Evolutionary conservation across 768 basidiomycete genomes (phyloP).

Genomic region (Pisolithus albus): DNA sequence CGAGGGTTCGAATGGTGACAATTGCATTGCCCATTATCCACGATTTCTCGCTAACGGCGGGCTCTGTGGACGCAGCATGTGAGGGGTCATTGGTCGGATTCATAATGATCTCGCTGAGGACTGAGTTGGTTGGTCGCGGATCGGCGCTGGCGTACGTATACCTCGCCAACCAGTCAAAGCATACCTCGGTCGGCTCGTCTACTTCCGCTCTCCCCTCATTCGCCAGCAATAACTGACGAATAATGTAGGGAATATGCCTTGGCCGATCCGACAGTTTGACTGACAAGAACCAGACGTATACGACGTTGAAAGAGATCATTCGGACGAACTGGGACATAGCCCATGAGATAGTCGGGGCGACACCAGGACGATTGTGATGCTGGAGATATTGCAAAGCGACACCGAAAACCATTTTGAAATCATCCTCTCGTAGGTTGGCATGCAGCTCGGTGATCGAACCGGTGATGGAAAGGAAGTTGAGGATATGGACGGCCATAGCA

Average conservation of each 20-base stretch:
- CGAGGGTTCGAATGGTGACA: conserved; percentile 70
- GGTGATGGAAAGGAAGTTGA: conserved; percentile 83
- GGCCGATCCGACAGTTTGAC: conserved; percentile 77
- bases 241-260: conserved; percentile 78
- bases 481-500: conserved; percentile 91
- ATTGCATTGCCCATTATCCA: conserved; percentile 86
- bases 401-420: conserved; percentile 91
- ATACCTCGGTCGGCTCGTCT: conserved; percentile 91
- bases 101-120: conserved; percentile 75
- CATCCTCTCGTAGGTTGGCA: conserved; percentile 83
- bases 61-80: conserved; percentile 27
- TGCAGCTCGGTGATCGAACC: conserved; percentile 75
- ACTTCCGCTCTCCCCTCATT: conserved; percentile 67
- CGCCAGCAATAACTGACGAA: conserved; percentile 76
- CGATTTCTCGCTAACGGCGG: conserved; percentile 52
- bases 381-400: conserved; percentile 92
- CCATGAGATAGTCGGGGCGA: conserved; percentile 63
- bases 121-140: conserved; percentile 76
- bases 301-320: conserved; percentile 80
- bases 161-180: conserved; percentile 94
- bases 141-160: conserved; percentile 94
- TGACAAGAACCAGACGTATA: conserved; percentile 93
- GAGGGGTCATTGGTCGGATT: conserved; percentile 34
- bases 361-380: conserved; percentile 68
- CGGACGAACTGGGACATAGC: conserved; percentile 89